phyloP scores from a whole-genome alignment of 352 stramenopile genomes.

The Phytophthora ohioensis region DNA sequence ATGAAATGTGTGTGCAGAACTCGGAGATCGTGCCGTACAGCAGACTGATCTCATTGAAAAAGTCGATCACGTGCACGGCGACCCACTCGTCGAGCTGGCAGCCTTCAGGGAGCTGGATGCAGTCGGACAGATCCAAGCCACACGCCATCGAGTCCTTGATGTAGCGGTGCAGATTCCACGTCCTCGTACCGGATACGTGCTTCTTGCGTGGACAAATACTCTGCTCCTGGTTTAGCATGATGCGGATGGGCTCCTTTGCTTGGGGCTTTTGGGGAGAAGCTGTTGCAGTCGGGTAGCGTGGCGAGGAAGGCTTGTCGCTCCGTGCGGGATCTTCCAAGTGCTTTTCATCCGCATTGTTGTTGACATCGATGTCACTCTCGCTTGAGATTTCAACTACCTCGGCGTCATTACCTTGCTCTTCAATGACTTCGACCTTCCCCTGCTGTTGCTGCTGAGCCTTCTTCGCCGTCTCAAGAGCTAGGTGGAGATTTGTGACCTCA shows the following conservation, averaged over 20 bases:
- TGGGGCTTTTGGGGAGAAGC: slow-evolving; percentile 18
- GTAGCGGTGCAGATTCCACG: slow-evolving; percentile 73
- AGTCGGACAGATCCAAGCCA: slow-evolving; percentile 65
- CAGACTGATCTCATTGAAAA: slow-evolving; percentile 94
- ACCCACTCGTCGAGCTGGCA: slow-evolving; percentile 76
- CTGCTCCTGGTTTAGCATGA: slow-evolving; percentile 62
- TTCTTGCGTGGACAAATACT: slow-evolving; percentile 67
- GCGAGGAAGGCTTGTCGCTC: slow-evolving; percentile 33
- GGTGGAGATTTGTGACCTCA: slow-evolving; percentile 30
- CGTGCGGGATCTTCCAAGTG: slow-evolving; percentile 19
- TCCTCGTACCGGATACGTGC: slow-evolving; percentile 61
- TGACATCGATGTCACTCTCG: slow-evolving; percentile 25
- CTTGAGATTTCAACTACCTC: slow-evolving; percentile 19
- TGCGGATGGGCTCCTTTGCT: slow-evolving; percentile 23
- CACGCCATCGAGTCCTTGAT: slow-evolving; percentile 77
- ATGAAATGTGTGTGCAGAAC: slow-evolving; percentile 72
- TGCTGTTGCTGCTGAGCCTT: slow-evolving; percentile 20
- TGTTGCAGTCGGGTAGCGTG: slow-evolving; percentile 22
- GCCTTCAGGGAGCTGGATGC: slow-evolving; percentile 70
- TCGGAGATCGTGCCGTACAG: slow-evolving; percentile 92
- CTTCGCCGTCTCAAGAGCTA: slow-evolving; percentile 16
- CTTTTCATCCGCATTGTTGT: slow-evolving; percentile 36
- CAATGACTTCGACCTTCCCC: neutral
- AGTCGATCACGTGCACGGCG: slow-evolving; percentile 88
- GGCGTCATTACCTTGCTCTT: slow-evolving; percentile 16